phyloP scores from a whole-genome alignment of 2,329 filamentous ascomycete species.

The Pestalotiopsis sp. region DNA sequence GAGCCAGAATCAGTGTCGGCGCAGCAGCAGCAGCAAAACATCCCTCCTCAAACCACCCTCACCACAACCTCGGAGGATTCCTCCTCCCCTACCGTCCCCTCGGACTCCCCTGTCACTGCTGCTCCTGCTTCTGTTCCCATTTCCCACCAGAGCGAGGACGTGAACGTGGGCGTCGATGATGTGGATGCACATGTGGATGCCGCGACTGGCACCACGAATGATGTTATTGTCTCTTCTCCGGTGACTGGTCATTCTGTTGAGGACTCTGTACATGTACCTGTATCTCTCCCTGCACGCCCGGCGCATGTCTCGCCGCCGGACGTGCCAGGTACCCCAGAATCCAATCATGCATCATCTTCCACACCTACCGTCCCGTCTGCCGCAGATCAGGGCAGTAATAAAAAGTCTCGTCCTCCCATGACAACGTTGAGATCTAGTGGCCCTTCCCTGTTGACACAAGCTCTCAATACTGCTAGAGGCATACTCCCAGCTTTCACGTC shows the following conservation, averaged over 20 bases:
- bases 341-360: slow-evolving; percentile 12
- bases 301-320: slow-evolving; percentile 13
- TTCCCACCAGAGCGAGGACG: neutral
- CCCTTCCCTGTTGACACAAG: slow-evolving; percentile 59
- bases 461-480: slow-evolving; percentile 61
- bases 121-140: neutral
- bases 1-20: slow-evolving; percentile 9
- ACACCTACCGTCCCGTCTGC: slow-evolving; percentile 19
- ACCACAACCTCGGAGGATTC: neutral
- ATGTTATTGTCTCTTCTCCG: slow-evolving; percentile 28
- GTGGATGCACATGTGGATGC: slow-evolving; percentile 12
- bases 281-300: slow-evolving; percentile 15
- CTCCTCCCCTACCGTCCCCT: neutral
- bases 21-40: neutral
- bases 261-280: slow-evolving; percentile 15
- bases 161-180: slow-evolving; percentile 9
- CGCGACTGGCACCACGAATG: slow-evolving; percentile 28
- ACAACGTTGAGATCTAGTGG: slow-evolving; percentile 47
- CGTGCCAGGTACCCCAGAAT: slow-evolving; percentile 16
- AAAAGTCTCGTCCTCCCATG: slow-evolving; percentile 48
- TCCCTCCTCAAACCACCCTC: neutral
- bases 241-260: slow-evolving; percentile 26
- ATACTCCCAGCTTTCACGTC: slow-evolving; percentile 34
- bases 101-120: neutral
- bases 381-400: slow-evolving; percentile 42